Conservation (phyloP, 257 asterid genomes). For the Plantago major region DNA sequence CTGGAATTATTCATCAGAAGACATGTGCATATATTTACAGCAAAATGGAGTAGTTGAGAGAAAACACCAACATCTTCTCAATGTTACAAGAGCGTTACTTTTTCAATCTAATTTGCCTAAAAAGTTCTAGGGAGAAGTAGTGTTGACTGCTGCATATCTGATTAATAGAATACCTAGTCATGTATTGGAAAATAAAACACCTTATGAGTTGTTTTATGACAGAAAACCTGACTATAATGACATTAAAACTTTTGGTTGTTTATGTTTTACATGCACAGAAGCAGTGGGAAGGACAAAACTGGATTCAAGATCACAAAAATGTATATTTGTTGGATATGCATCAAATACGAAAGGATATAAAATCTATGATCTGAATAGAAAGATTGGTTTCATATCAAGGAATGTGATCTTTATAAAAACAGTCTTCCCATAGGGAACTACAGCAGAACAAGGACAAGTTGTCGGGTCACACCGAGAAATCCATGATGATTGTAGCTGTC, state of each 20-base stretch:
- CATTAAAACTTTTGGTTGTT: background rate
- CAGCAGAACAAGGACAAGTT: too few species aligned
- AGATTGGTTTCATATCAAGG: background rate
- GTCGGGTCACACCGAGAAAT: too few species aligned
- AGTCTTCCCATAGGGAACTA: background rate
- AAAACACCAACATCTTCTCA: background rate
- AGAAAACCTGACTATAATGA: background rate
- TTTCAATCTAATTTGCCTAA: background rate
- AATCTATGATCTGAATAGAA: background rate
- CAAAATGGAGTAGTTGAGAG: background rate
- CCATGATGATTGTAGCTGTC: too few species aligned
- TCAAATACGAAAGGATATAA: background rate
- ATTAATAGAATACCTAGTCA: background rate
- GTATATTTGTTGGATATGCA: background rate
- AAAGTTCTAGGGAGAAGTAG: background rate
- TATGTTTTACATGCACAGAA: background rate
- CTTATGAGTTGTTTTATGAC: background rate
- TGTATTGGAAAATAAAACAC: background rate
- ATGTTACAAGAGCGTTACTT: background rate
- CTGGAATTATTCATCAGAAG: background rate
- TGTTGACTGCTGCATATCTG: background rate
- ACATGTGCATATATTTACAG: background rate
- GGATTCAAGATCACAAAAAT: background rate
- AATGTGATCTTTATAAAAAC: background rate
- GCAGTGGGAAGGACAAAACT: background rate